Evolutionary conservation across 1,284 basidiomycete genomes (phyloP), one percentile per base, ranked within the genome.

Genomic region (Cryptococcus hybrid): DNA sequence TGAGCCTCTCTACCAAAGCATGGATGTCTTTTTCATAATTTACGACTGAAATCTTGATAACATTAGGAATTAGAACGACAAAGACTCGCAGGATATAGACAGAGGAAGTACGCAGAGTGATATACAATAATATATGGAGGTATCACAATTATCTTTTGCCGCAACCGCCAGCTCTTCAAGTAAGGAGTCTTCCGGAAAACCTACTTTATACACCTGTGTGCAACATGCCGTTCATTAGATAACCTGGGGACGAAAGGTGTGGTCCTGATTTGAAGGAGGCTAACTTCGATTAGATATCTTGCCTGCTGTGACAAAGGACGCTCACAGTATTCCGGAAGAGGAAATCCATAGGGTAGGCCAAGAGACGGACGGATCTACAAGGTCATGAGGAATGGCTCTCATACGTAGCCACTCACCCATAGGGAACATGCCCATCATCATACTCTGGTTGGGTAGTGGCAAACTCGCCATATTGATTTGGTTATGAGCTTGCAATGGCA

Each of bases 351-450:
- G 30, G 44, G 56, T 50, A n/a, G 56, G 47, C 60, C 60, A 61
- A 40, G 60, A 46, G 44, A 61, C 51, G 15, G 54, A 52, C n/a
- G 54, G 54, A 39, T 61, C 60, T 61, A 34, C n/a, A 4, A 50
- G 30, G 6, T 36, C 44, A 42, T 24, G n/a, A 43, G 7, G 12
- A 34, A 35, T 7, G 9, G 8, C 7, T 3, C 7, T 35, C 15
- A 8, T 7, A 34, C 2, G n/a, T 34, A 42, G 11, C 12, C 9
- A 50, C 51, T 43, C 40, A 61, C 59, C 56, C 34, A 55, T 50
- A 8, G 56, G 56, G 5, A 53, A 40, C 56, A 58, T 55, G 5
- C 49, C 56, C 43, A 42, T 52, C 52, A 52, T 53, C 15, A 43
- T 48, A 5, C 15, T 45, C 11, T 46, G 24, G 18, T 24, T n/a